These are phyloP conservation scores for Dryas drummondii DNA, from an alignment of 306 rosid genomes.

Conservation along the genomic window DNA sequence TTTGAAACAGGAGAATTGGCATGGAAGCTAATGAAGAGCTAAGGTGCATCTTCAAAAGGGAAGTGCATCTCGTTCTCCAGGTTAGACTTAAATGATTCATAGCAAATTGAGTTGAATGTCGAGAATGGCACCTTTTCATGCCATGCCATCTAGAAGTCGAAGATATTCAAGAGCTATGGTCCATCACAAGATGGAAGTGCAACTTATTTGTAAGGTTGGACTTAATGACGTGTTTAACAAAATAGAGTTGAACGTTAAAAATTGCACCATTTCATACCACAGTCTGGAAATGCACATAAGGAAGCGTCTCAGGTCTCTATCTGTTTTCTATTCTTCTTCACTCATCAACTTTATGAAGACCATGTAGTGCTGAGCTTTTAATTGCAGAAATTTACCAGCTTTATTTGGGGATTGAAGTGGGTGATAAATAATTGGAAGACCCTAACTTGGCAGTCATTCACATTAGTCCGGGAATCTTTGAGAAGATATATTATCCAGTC, in stretches of 20 bases:
- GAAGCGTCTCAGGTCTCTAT: slow-evolving; percentile 19
- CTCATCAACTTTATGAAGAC: slow-evolving; percentile 27
- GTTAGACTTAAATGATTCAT: slow-evolving; percentile 57
- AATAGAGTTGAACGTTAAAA: slow-evolving; percentile 17
- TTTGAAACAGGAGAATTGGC: slow-evolving; percentile 79
- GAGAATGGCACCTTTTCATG: slow-evolving; percentile 22
- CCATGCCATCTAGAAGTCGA: slow-evolving; percentile 39
- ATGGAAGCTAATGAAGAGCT: slow-evolving; percentile 95
- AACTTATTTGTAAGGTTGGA: slow-evolving; percentile 68
- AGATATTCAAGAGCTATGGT: slow-evolving; percentile 70
- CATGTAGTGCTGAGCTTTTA: slow-evolving; percentile 15
- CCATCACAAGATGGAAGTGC: slow-evolving; percentile 72
- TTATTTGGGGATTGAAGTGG: slow-evolving; percentile 3
- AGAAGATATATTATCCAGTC: not conserved
- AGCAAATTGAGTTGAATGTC: slow-evolving; percentile 9
- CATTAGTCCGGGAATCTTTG: not conserved
- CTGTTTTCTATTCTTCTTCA: not conserved
- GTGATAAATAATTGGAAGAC: not conserved
- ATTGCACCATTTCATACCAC: slow-evolving; percentile 25
- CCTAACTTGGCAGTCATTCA: not conserved
- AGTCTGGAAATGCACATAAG: slow-evolving; percentile 30
- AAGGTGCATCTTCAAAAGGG: slow-evolving; percentile 79
- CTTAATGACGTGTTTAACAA: slow-evolving; percentile 34
- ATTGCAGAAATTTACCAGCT: not conserved
- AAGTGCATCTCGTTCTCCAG: slow-evolving; percentile 90